These are phyloP conservation scores for Colletotrichum scovillei DNA, from an alignment of 2,329 filamentous ascomycete genomes.

Conservation along the genomic window DNA sequence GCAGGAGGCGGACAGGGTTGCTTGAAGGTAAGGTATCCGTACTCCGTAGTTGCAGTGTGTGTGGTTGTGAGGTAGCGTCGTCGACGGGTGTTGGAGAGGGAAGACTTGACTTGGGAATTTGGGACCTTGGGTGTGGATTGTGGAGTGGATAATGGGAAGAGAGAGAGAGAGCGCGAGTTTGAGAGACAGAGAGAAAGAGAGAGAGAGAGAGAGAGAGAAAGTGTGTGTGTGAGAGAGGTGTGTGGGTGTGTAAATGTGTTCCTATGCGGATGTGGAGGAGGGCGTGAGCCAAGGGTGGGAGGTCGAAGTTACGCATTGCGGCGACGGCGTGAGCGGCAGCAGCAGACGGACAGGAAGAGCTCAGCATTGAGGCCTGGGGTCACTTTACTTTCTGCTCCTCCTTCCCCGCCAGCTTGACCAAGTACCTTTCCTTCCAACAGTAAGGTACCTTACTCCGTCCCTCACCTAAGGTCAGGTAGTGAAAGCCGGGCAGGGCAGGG, in stretches of 20 bases:
- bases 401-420: background rate
- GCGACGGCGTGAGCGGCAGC: constrained; percentile 32
- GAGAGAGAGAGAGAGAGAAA: background rate
- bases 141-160: constrained; percentile 7
- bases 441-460: too few relatives aligned
- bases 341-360: constrained; percentile 1
- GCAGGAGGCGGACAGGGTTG: constrained; percentile 5
- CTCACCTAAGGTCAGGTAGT: too few relatives aligned
- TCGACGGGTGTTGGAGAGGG: constrained; percentile 24
- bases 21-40: constrained; percentile 1
- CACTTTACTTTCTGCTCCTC: too few relatives aligned
- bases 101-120: background rate
- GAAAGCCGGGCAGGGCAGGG: background rate
- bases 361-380: background rate
- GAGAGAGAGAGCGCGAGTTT: background rate
- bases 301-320: constrained; percentile 34
- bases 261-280: constrained; percentile 14
- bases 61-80: constrained; percentile 14
- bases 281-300: constrained; percentile 31
- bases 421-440: too few relatives aligned
- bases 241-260: background rate
- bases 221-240: background rate
- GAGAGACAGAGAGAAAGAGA: background rate
- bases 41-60: constrained; percentile 6
- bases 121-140: background rate